Evolutionary conservation across 2,329 filamentous ascomycete species (phyloP).

Genomic region (Orbilia blumenaviensis): DNA sequence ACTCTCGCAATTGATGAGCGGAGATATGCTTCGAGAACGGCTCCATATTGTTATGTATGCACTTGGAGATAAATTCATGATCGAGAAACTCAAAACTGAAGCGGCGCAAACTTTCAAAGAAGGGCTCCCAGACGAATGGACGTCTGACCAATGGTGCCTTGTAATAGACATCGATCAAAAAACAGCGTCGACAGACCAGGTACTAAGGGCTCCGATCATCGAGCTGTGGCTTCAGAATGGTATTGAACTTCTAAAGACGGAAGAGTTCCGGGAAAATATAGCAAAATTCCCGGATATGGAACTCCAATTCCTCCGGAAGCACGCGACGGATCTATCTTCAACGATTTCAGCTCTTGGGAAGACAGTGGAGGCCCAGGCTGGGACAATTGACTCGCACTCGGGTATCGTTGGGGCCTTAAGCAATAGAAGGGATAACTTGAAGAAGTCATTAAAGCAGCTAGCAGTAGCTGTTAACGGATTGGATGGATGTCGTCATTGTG

Average conservation of each 20-base stretch:
- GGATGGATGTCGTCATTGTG: neutral
- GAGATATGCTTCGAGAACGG: neutral
- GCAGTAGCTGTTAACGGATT: neutral
- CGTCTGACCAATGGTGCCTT: neutral
- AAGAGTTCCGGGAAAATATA: slow-evolving; percentile 5
- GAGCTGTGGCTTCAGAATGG: slow-evolving; percentile 20
- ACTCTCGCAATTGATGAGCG: neutral
- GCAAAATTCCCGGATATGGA: slow-evolving; percentile 5
- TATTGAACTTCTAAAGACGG: neutral
- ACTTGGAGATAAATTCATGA: slow-evolving; percentile 25
- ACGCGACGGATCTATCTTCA: neutral
- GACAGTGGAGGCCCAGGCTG: neutral
- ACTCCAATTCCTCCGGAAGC: slow-evolving; percentile 1
- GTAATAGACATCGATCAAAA: neutral
- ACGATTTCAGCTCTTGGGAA: neutral
- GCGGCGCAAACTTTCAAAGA: slow-evolving; percentile 6
- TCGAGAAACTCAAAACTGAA: neutral
- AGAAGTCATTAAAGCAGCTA: neutral
- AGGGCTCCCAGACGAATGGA: neutral
- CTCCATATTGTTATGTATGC: slow-evolving; percentile 23
- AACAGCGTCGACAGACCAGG: neutral
- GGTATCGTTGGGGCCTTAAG: neutral
- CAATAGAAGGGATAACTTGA: neutral
- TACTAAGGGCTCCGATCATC: slow-evolving; percentile 1
- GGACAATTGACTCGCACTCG: neutral